A percentile compares a stretch with the other conserved stretches of the same genome.
These are phyloP conservation scores for Debaryomyces prosopidis DNA, from an alignment of 805 yeast species.

Conservation along the genomic window DNA sequence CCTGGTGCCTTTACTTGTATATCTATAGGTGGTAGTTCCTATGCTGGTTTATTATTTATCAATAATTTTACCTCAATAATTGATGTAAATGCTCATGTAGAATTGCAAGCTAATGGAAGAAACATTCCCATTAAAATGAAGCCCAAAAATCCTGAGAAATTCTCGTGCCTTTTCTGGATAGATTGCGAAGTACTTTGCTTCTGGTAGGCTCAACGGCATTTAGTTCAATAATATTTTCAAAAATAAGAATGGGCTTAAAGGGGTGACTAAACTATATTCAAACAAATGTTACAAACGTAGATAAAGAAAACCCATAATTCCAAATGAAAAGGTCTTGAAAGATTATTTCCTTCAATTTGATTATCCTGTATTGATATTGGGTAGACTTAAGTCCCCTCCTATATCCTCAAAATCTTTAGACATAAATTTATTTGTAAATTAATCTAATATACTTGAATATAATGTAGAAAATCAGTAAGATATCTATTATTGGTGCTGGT, in stretches of 20 bases:
- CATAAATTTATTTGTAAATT: conserved; percentile 29
- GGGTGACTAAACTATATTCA: conserved; percentile 18
- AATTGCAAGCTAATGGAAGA: too few relatives aligned
- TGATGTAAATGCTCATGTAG: too few relatives aligned
- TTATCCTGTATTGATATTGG: conserved; percentile 41
- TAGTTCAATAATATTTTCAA: too few relatives aligned
- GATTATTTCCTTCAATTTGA: conserved; percentile 28
- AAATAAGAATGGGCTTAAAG: too few relatives aligned
- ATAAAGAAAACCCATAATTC: conserved; percentile 15
- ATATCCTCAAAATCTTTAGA: conserved; percentile 42
- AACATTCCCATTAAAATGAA: conserved; percentile 18
- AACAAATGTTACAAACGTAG: conserved; percentile 19
- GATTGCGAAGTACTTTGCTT: conserved; percentile 27
- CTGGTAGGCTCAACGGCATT: conserved; percentile 12
- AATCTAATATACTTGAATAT: conserved; percentile 30
- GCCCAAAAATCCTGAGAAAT: conserved; percentile 29
- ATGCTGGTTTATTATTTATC: neutral
- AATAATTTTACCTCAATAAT: neutral
- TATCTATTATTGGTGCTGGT: conserved; percentile 50
- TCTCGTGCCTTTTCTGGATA: conserved; percentile 26
- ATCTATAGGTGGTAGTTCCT: neutral
- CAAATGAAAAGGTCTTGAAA: neutral
- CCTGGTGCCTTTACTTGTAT: neutral
- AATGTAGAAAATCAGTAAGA: conserved; percentile 27
- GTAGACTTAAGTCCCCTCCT: conserved; percentile 48